Conservation (phyloP, 495 filamentous ascomycete species). For the Penicillium verhagenii region DNA sequence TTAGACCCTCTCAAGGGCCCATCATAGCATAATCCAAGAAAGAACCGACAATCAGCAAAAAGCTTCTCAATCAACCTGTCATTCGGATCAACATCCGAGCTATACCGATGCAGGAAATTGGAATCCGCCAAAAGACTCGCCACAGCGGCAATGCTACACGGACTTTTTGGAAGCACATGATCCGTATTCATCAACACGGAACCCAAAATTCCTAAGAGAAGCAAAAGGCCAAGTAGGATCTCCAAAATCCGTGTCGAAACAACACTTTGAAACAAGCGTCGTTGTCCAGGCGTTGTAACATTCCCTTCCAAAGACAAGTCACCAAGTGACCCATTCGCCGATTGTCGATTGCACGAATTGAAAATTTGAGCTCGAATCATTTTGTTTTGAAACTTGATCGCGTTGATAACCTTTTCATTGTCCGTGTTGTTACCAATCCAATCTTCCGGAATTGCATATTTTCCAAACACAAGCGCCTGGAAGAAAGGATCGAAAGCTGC, state of each 20-base stretch:
- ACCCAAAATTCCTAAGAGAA: slow-evolving; percentile 13
- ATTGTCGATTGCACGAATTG: neutral
- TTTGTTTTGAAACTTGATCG: neutral
- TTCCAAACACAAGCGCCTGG: neutral
- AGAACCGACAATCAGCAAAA: slow-evolving; percentile 4
- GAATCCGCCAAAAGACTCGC: slow-evolving; percentile 29
- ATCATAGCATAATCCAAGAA: neutral
- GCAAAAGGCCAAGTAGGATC: slow-evolving; percentile 19
- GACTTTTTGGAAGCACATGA: slow-evolving; percentile 27
- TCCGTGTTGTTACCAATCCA: neutral
- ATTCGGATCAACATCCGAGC: neutral
- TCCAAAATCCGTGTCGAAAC: slow-evolving; percentile 32
- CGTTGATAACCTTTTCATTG: neutral
- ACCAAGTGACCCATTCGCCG: neutral
- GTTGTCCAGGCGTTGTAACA: neutral
- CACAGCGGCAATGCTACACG: slow-evolving; percentile 28
- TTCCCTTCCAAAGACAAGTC: neutral
- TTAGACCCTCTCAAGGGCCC: neutral
- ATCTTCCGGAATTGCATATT: slow-evolving; percentile 7
- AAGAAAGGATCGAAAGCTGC: neutral
- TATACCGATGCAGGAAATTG: slow-evolving; percentile 6
- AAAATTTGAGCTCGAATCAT: neutral
- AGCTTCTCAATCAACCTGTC: neutral
- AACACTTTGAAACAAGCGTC: slow-evolving; percentile 24
- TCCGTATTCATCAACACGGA: slow-evolving; percentile 24